Base-by-base conservation (phyloP, 2,329 filamentous ascomycete genomes). In the Trichoderma aggressivum region DNA sequence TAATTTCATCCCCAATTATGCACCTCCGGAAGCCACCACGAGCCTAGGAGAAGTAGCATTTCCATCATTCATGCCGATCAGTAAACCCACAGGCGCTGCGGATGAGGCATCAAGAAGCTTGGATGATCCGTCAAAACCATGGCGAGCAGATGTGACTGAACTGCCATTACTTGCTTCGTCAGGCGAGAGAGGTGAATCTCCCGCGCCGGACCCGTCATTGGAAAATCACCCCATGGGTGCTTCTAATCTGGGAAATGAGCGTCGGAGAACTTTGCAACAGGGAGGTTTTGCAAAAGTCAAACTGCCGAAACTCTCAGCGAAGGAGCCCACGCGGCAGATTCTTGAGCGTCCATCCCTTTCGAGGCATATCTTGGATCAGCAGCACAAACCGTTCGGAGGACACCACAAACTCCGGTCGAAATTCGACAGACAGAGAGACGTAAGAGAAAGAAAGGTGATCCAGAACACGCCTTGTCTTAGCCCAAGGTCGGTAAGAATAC, bases 261-360 rank as follows among this genome's bases (percentile, higher is more conserved):
- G 75, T 39, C 75, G 72, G 26, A 75, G 47, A 58, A 72, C 80
- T 4, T 70, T 80, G 21, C 64, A 76, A 11, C 77, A 75, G 55
- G 68, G 60, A 12, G 77, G 80, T 36, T 82, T 80, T 79, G 77
- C 76, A 0, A 79, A 80, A 4, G 71, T 81, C 7, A 72, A 71
- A 21, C 63, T 79, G 12, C 79, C 81, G 59, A 81, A 80, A 61
- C 73, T 77, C 10, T 71, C 79, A 16, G 56, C 72, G 2, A 75
- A 26, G 8, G 72, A 76, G 12, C 76, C 75, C 56, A 70, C 75
- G 7, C 72, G 50, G 34, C 55, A 39, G 36, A 47, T 47, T 50
- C 11, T 50, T 18, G 61, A 43, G 5, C 5, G n/a, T 14, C 18
- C 47, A 14, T 7, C 43, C 47, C 8, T 24, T 55, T 55, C 30